A percentile compares a stretch with the other conserved stretches of the same genome.
phyloP scores from a whole-genome alignment of 2,329 filamentous ascomycete genomes.

The Fusarium tanahbumbuense region DNA sequence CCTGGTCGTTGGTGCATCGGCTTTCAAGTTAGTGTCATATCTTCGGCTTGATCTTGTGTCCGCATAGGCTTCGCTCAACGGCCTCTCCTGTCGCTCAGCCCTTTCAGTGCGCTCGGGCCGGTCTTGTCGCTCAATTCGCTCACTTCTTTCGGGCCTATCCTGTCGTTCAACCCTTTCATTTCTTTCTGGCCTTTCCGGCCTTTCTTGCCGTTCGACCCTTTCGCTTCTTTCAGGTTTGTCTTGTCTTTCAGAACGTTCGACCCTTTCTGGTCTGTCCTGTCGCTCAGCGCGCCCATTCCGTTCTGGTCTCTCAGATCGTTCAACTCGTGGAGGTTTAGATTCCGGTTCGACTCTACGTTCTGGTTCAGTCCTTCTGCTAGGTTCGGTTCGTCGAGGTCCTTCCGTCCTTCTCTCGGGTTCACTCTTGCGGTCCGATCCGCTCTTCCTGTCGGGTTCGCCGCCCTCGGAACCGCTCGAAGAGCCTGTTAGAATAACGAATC shows the following conservation, averaged over 20 bases:
- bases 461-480: conserved; percentile 43
- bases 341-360: conserved; percentile 9
- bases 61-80: conserved; percentile 16
- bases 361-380: conserved; percentile 9
- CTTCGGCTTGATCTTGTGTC: conserved; percentile 26
- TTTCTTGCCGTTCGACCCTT: conserved; percentile 11
- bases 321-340: conserved; percentile 21
- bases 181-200: conserved; percentile 5
- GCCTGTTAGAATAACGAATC: conserved; percentile 70
- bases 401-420: conserved; percentile 17
- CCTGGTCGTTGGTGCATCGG: conserved; percentile 22
- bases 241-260: background rate
- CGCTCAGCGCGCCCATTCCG: background rate
- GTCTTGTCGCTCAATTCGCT: conserved; percentile 1
- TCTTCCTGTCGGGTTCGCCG: conserved; percentile 43
- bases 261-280: background rate
- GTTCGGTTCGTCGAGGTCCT: conserved; percentile 7
- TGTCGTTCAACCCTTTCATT: background rate
- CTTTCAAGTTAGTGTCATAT: conserved; percentile 35
- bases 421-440: conserved; percentile 8
- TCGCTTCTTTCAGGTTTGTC: conserved; percentile 27
- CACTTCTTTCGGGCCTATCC: background rate
- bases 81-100: conserved; percentile 24
- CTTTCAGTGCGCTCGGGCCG: conserved; percentile 16
- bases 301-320: conserved; percentile 15